Conservation (phyloP, 1,284 basidiomycete species). For the Porphyrellus sp. region DNA sequence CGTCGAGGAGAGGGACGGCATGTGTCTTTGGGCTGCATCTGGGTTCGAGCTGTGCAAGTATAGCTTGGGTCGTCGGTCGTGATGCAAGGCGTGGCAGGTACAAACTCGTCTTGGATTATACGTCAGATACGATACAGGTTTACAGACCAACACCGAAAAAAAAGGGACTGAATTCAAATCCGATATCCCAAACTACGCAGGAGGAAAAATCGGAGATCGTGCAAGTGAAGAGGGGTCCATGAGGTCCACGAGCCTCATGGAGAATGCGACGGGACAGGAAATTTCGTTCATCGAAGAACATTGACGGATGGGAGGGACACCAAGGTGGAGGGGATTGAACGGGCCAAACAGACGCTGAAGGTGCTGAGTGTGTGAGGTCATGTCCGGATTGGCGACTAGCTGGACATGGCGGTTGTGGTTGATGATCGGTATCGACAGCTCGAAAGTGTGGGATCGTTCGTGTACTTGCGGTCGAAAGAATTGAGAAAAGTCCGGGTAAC, state of each 20-base stretch:
- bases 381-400: background rate
- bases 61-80: constrained; percentile 39
- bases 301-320: background rate
- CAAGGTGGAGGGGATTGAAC: background rate
- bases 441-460: constrained; percentile 10
- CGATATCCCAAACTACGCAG: background rate
- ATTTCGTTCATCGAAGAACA: background rate
- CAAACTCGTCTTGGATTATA: constrained; percentile 1
- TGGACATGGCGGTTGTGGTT: background rate
- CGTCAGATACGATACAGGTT: constrained; percentile 7
- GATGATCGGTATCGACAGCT: background rate
- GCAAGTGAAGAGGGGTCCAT: background rate
- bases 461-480: constrained; percentile 26
- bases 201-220: background rate
- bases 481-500: constrained; percentile 35
- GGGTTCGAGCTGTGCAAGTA: constrained; percentile 42
- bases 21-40: constrained; percentile 44
- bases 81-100: background rate
- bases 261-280: constrained; percentile 26
- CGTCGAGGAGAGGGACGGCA: constrained; percentile 36
- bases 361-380: background rate
- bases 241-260: constrained; percentile 21
- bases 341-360: constrained; percentile 1
- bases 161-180: background rate
- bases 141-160: constrained; percentile 13